These are phyloP conservation scores for Clavispora asparagi DNA, from an alignment of 805 yeast genomes.

Conservation along the genomic window DNA sequence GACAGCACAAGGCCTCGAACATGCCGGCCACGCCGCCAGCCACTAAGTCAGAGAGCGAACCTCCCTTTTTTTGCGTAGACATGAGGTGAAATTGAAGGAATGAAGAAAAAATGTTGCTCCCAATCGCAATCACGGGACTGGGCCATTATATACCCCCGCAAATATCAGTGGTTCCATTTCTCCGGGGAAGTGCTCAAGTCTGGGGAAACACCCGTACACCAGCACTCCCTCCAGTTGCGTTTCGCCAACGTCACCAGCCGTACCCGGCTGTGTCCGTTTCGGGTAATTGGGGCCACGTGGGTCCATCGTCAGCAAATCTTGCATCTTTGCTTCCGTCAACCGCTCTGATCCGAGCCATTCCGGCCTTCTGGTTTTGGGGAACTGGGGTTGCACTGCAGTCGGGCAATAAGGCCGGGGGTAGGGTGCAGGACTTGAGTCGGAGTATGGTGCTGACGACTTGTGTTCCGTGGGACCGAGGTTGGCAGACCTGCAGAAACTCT, in stretches of 20 bases:
- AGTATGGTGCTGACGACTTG: not conserved
- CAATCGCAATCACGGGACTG: not conserved
- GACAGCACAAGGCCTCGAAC: slow-evolving; percentile 96
- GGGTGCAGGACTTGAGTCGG: not conserved
- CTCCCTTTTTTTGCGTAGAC: slow-evolving; percentile 28
- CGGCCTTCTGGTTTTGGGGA: no score
- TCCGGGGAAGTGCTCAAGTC: slow-evolving; percentile 9
- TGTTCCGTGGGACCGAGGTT: not conserved
- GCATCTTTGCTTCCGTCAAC: no score
- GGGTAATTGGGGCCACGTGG: no score
- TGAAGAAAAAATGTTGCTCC: not conserved
- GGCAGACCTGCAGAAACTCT: not conserved
- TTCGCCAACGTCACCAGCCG: not conserved
- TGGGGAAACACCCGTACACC: not conserved
- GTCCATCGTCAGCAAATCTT: no score
- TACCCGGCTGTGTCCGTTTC: not conserved
- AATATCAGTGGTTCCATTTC: slow-evolving; percentile 8
- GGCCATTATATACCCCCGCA: slow-evolving; percentile 8
- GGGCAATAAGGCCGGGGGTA: not conserved
- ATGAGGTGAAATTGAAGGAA: not conserved
- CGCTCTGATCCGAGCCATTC: no score
- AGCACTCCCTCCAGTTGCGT: no score
- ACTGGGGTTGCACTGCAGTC: not conserved
- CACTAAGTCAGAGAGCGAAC: slow-evolving; percentile 57
- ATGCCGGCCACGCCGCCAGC: slow-evolving; percentile 98